phyloP scores from a whole-genome alignment of 228 moss, liverwort and hornwort species.

The Sphagnum magellanicum region DNA sequence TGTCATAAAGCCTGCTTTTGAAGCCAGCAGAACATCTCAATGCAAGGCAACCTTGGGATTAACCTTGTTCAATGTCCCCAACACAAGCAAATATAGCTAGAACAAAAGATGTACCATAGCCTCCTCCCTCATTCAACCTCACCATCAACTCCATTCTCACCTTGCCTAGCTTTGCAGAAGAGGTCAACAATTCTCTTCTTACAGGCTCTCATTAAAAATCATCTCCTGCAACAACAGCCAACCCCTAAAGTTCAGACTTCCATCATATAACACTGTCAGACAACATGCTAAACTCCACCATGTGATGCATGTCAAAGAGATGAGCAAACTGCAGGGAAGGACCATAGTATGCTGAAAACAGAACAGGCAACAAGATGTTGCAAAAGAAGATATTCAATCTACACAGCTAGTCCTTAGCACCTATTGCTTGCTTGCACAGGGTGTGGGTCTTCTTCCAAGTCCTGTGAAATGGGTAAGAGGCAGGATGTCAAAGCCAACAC shows the following conservation, averaged over 20 bases:
- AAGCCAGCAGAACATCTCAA: no score
- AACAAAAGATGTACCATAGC: neutral
- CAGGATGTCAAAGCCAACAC: conserved; percentile 2
- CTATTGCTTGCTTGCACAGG: neutral
- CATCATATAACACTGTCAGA: no score
- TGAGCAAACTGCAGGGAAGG: neutral
- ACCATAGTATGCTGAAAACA: no score
- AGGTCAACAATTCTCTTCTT: neutral
- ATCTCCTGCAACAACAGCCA: conserved; percentile 42
- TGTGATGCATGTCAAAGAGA: neutral
- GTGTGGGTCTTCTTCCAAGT: neutral
- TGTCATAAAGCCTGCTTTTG: no score
- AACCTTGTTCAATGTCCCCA: neutral
- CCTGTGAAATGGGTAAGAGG: neutral
- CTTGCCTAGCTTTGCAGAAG: neutral
- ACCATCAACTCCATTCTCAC: neutral
- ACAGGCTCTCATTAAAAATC: conserved; percentile 45
- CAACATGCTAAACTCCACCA: no score
- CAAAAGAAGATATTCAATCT: neutral
- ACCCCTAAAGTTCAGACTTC: neutral
- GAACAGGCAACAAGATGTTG: no score
- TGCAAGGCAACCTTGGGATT: no score
- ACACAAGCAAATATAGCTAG: neutral
- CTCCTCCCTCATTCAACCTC: neutral
- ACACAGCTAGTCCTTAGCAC: neutral